These are phyloP conservation scores for Aphanocladium album DNA, from an alignment of 2,329 filamentous ascomycete genomes.

Conservation along the genomic window DNA sequence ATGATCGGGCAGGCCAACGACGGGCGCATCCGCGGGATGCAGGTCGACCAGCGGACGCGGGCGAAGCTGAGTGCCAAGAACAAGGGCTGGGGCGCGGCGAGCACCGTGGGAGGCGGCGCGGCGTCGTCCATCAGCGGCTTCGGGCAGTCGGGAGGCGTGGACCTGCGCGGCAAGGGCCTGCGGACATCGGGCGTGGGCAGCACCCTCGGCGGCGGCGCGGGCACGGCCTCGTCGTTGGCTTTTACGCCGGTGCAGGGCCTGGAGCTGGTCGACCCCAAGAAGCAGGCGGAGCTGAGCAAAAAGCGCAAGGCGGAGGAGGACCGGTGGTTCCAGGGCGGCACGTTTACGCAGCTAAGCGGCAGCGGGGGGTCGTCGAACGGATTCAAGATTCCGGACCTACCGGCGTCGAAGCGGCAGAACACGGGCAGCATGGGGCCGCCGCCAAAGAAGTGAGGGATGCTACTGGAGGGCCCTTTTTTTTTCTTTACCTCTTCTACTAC, in stretches of 20 bases:
- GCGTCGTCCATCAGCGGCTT: conserved; percentile 82
- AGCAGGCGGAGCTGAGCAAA: conserved; percentile 77
- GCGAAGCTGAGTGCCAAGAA: conserved; percentile 94
- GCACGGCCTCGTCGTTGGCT: conserved; percentile 80
- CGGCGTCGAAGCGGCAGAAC: conserved; percentile 67
- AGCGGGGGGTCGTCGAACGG: conserved; percentile 35
- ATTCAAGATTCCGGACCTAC: conserved; percentile 79
- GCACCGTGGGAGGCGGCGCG: conserved; percentile 58
- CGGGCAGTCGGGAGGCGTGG: conserved; percentile 60
- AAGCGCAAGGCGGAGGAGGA: conserved; percentile 95
- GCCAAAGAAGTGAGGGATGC: conserved; percentile 6
- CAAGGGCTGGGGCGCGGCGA: conserved; percentile 83
- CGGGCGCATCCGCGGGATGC: conserved; percentile 79
- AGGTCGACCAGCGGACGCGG: conserved; percentile 88
- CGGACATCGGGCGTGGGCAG: conserved; percentile 77
- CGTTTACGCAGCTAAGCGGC: conserved; percentile 75
- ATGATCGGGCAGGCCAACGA: conserved; percentile 91
- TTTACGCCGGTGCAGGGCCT: conserved; percentile 94
- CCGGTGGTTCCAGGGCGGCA: conserved; percentile 94
- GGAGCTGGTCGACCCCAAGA: conserved; percentile 91
- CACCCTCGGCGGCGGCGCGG: conserved; percentile 53
- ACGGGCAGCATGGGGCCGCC: conserved; percentile 44
- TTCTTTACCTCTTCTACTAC: too few relatives aligned
- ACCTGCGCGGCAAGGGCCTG: conserved; percentile 71
- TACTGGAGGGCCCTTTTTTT: too few relatives aligned